Evolutionary conservation across 2,329 filamentous ascomycete genomes (phyloP).

Genomic region (Verticillium dahliae): DNA sequence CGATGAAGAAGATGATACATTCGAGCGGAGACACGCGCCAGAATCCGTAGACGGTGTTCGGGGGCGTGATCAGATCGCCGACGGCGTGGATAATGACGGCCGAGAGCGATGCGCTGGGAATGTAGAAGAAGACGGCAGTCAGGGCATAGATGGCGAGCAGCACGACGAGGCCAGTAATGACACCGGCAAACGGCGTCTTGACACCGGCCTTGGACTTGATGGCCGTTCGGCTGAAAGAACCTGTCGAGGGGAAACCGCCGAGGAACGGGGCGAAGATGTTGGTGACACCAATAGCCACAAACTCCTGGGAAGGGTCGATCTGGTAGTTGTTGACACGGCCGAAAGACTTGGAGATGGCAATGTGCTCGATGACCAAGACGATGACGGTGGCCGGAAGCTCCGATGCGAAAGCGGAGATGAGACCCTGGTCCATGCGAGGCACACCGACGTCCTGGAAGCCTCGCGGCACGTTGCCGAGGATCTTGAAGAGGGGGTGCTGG

Average conservation of each 20-base stretch:
- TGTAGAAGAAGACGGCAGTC: constrained; percentile 87
- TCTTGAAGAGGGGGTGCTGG: constrained; percentile 60
- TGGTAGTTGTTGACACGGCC: constrained; percentile 93
- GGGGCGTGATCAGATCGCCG: constrained; percentile 83
- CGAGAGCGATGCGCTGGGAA: constrained; percentile 71
- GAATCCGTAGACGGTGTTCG: constrained; percentile 89
- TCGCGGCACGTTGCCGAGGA: constrained; percentile 72
- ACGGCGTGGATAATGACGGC: constrained; percentile 96
- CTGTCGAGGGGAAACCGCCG: constrained; percentile 85
- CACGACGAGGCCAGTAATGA: constrained; percentile 81
- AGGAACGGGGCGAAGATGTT: constrained; percentile 90
- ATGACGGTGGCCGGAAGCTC: constrained; percentile 83
- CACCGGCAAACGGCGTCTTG: constrained; percentile 80
- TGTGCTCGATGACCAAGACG: constrained; percentile 94
- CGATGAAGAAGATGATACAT: constrained; percentile 85
- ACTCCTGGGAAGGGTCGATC: constrained; percentile 91
- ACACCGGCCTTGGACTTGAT: constrained; percentile 98
- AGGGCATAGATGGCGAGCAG: constrained; percentile 86
- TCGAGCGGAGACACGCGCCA: constrained; percentile 91
- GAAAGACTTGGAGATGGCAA: constrained; percentile 95
- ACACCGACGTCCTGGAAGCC: constrained; percentile 76
- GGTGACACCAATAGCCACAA: constrained; percentile 87
- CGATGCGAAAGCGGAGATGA: constrained; percentile 62
- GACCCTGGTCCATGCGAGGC: constrained; percentile 57
- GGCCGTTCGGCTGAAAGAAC: constrained; percentile 91